Evolutionary conservation across 2,329 filamentous ascomycete genomes (phyloP).

Genomic region (Sclerotinia glacialis): DNA sequence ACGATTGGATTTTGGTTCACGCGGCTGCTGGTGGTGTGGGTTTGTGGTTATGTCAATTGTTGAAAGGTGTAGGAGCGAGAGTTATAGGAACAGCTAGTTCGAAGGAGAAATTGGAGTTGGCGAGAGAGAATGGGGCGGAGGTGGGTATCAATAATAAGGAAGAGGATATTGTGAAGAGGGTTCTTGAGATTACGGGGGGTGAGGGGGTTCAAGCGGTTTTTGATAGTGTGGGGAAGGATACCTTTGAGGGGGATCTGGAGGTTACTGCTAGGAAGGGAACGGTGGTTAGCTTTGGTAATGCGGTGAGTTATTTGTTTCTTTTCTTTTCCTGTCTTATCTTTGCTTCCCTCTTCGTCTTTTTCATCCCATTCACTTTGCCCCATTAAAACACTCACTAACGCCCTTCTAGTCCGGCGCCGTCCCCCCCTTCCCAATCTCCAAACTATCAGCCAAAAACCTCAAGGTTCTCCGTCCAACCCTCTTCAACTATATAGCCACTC

Average conservation of each 20-base stretch:
- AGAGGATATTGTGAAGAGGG: constrained; percentile 57
- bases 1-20: constrained; percentile 80
- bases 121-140: constrained; percentile 67
- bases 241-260: constrained; percentile 76
- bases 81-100: constrained; percentile 78
- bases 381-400: neutral
- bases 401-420: constrained; percentile 48
- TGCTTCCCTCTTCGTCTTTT: neutral
- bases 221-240: constrained; percentile 81
- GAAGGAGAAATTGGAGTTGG: constrained; percentile 67
- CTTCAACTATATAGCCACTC: constrained; percentile 65
- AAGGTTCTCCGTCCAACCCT: constrained; percentile 73
- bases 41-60: constrained; percentile 69
- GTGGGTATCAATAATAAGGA: constrained; percentile 66
- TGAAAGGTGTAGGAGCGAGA: constrained; percentile 69
- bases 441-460: constrained; percentile 70
- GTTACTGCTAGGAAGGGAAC: constrained; percentile 74
- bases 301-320: constrained; percentile 47
- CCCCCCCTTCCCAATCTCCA: constrained; percentile 58
- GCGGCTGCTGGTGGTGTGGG: constrained; percentile 84
- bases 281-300: constrained; percentile 78
- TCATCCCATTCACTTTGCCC: neutral
- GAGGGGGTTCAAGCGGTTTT: constrained; percentile 76
- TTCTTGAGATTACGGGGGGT: constrained; percentile 68
- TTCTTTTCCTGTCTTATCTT: neutral